Conservation (phyloP, 208 protist species). For the Leishmania tropica region DNA sequence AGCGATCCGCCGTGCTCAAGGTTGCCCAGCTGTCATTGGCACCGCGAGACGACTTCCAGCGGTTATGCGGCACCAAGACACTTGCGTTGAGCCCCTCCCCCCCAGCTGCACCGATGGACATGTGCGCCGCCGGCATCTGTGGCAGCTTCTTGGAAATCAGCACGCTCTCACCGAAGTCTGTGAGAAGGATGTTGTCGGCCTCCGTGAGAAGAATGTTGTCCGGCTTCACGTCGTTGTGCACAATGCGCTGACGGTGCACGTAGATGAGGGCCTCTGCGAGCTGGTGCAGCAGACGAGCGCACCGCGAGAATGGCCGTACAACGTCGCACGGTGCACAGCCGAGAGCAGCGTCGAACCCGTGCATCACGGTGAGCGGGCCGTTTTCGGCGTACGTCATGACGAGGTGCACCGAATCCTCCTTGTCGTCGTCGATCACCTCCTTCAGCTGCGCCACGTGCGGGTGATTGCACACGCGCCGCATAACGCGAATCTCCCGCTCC, state of each 20-base stretch:
- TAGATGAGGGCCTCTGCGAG: slow-evolving; percentile 71
- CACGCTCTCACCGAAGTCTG: slow-evolving; percentile 82
- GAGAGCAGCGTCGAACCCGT: slow-evolving; percentile 29
- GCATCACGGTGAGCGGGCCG: slow-evolving; percentile 36
- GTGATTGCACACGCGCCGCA: slow-evolving; percentile 93
- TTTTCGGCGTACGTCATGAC: slow-evolving; percentile 57
- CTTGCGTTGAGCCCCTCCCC: slow-evolving; percentile 15
- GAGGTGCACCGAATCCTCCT: slow-evolving; percentile 78
- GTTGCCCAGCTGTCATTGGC: slow-evolving; percentile 24
- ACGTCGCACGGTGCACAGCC: slow-evolving; percentile 28
- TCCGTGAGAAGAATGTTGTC: slow-evolving; percentile 80
- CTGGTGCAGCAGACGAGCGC: slow-evolving; percentile 44
- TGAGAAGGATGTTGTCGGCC: slow-evolving; percentile 74
- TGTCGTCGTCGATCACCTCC: slow-evolving; percentile 96
- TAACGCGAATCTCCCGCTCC: slow-evolving; percentile 91
- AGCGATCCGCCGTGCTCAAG: slow-evolving; percentile 13
- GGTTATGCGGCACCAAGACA: slow-evolving; percentile 26
- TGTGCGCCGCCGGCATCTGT: background rate
- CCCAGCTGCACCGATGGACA: background rate
- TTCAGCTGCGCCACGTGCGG: slow-evolving; percentile 88
- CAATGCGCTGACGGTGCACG: slow-evolving; percentile 66
- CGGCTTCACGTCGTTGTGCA: slow-evolving; percentile 92
- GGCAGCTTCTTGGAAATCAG: slow-evolving; percentile 26
- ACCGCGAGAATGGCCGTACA: slow-evolving; percentile 43
- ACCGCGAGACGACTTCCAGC: slow-evolving; percentile 21